Evolutionary conservation across 305 asterid species (phyloP), one percentile per base, ranked within the genome.

Genomic region (Nicotiana rustica): DNA sequence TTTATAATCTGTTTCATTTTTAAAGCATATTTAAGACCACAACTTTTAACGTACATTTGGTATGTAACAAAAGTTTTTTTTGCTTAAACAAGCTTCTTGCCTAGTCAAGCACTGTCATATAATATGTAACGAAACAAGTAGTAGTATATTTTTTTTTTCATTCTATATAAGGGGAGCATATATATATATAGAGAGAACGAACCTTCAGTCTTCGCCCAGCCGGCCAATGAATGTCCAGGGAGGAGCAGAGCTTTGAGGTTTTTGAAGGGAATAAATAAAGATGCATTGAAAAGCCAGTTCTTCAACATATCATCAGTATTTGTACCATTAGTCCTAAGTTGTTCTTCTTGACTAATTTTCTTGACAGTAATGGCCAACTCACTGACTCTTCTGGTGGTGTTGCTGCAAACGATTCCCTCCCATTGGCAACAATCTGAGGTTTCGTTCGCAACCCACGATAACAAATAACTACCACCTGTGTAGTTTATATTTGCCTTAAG

Each of bases 201-300:
- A 73, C 79, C 79, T 73, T 73, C 79, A 49, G 25, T 73, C 21
- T 73, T 73, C 41, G 15, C 79, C 79, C 79, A 73, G 1, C 64
- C 64, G 13, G 64, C 64, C 9, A 73, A 14, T 73, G 79, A 49
- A 73, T 49, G 79, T 49, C 44, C 79, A 7, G 79, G 44, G 18
- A 73, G 60, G 64, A 0, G 60, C 44, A 73, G 35, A 25, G 79
- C 73, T 17, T 65, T 61, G 59, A 79, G 73, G 4, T 36, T 62
- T 61, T 79, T 61, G 38, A 79, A 79, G 59, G 82, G 82, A 18
- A 61, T 4, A 17, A 79, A 38, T 6, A 62, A 33, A 61, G 82
- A 79, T 62, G 82, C 82, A 62, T 79, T 79, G 33, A 79, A 79
- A 61, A 60, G 82, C 82, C 82, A 79, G 0, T 79, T 65, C 1